A percentile compares a stretch with the other conserved stretches of the same genome.
Conservation (phyloP, 495 filamentous ascomycete species). For the Apiosordaria backusii region DNA sequence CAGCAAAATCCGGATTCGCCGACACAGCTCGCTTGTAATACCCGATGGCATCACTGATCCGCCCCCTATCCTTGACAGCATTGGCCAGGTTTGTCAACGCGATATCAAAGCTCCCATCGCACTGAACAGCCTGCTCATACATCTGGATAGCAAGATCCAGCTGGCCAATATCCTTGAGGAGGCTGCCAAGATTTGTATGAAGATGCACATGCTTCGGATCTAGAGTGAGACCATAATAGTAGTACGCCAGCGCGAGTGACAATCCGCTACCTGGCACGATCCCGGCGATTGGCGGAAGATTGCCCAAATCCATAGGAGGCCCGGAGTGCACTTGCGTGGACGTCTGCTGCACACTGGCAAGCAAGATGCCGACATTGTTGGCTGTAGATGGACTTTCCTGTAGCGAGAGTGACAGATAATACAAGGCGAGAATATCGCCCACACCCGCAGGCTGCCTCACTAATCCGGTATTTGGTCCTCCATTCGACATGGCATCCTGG, state of each 20-base stretch:
- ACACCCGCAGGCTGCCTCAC: conserved; percentile 66
- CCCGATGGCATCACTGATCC: conserved; percentile 83
- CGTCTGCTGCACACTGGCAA: conserved; percentile 88
- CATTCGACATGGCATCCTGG: conserved; percentile 94
- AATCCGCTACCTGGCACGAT: conserved; percentile 83
- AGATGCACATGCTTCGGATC: conserved; percentile 94
- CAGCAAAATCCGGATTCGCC: conserved; percentile 92
- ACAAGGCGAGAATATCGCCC: conserved; percentile 89
- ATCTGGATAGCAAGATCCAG: conserved; percentile 87
- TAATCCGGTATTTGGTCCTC: conserved; percentile 56
- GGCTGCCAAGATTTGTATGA: conserved; percentile 92
- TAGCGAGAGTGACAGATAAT: conserved; percentile 92
- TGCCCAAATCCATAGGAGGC: conserved; percentile 21
- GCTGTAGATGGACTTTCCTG: conserved; percentile 96
- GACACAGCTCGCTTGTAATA: conserved; percentile 90
- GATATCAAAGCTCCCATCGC: conserved; percentile 92
- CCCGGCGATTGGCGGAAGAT: conserved; percentile 64
- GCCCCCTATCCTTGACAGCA: conserved; percentile 94
- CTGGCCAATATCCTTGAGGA: conserved; percentile 96
- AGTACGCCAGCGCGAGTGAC: conserved; percentile 85
- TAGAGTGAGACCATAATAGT: conserved; percentile 85
- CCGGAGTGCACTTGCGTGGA: conserved; percentile 45
- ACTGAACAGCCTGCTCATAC: conserved; percentile 93
- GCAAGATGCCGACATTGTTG: conserved; percentile 95
- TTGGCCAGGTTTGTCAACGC: conserved; percentile 96